Base-by-base conservation (phyloP, 108 stramenopile species). In the Cyclotella sp. region DNA sequence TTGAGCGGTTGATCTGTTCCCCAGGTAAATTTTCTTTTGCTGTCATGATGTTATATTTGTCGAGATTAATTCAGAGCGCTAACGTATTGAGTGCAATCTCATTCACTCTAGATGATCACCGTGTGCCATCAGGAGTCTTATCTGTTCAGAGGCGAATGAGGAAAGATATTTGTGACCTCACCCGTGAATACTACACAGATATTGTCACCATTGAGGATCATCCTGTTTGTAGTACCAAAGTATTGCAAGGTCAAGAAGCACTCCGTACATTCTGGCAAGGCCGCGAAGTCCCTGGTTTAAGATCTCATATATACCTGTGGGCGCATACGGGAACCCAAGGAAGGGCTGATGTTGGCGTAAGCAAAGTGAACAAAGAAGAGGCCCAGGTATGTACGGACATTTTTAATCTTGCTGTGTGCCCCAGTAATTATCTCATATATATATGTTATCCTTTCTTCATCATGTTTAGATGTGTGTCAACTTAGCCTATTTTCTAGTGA, bases 111-210 rank as follows among this genome's bases (percentile, higher is more conserved):
- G 70, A 77, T 21, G 55, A 72, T 34, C 73, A 75, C 24, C n/a
- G 46, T 34, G 68, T 85, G 15, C 84, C 84, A 27, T 76, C 79
- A 13, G 68, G 68, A 66, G 79, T 81, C 0, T 60, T 85, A 16
- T 81, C 84, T 0, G 72, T 85, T 55, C 84, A 85, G 53, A 39
- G 79, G 27, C 75, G 84, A 22, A 85, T 85, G 84, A 73, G 84
- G 39, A 78, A 65, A 22, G 68, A 85, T 21, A 78, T 85, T n/a
- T 81, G 79, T 43, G 76, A 81, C 26, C 49, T 85, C 42, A 85
- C 79, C 0, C 84, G 84, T 58, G 66, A 67, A 15, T 68, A 72
- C 30, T 85, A 80, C 68, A 24, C 66, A 15, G 75, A 77, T 44
- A 70, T 77, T 44, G 66, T 69, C 21, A 54, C 44, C 51, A 83